These are phyloP conservation scores for Tuctoria greenei DNA, from an alignment of 176 grass and related monocot genomes.

Conservation along the genomic window DNA sequence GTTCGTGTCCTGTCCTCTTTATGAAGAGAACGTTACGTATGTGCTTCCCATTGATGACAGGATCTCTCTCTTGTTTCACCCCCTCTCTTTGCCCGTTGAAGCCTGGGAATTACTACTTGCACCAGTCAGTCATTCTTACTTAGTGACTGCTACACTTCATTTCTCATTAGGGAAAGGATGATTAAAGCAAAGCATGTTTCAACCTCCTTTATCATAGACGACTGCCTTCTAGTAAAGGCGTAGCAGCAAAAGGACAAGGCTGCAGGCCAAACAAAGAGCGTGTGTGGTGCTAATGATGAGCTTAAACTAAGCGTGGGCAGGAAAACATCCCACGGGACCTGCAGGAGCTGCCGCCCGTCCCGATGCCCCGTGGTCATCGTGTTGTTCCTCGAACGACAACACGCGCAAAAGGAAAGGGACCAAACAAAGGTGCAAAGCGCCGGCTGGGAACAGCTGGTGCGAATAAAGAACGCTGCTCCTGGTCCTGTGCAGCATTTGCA, in stretches of 20 bases:
- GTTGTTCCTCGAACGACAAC: slow-evolving; percentile 26
- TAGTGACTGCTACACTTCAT: neutral
- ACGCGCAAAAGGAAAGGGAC: neutral
- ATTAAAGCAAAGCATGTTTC: neutral
- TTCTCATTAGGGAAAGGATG: neutral
- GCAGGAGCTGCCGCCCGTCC: slow-evolving; percentile 14
- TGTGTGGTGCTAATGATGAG: slow-evolving; percentile 36
- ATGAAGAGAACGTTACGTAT: neutral
- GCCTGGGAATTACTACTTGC: neutral
- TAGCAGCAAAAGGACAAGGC: slow-evolving; percentile 37
- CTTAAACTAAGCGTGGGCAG: slow-evolving; percentile 48
- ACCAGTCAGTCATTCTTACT: neutral
- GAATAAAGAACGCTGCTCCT: slow-evolving; percentile 19
- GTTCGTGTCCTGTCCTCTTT: neutral
- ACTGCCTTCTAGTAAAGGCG: neutral
- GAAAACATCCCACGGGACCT: slow-evolving; percentile 28
- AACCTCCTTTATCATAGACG: neutral
- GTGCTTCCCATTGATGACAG: neutral
- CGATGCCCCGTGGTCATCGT: slow-evolving; percentile 21
- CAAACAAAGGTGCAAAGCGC: slow-evolving; percentile 20
- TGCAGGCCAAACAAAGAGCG: slow-evolving; percentile 16
- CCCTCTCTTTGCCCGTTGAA: neutral
- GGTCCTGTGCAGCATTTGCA: neutral
- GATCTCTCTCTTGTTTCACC: neutral
- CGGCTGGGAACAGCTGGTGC: slow-evolving; percentile 30